Percentiles rank a stretch among this genome's conserved stretches.
Conservation (phyloP, 805 yeast genomes). For the Diddensiella transvaalensis region DNA sequence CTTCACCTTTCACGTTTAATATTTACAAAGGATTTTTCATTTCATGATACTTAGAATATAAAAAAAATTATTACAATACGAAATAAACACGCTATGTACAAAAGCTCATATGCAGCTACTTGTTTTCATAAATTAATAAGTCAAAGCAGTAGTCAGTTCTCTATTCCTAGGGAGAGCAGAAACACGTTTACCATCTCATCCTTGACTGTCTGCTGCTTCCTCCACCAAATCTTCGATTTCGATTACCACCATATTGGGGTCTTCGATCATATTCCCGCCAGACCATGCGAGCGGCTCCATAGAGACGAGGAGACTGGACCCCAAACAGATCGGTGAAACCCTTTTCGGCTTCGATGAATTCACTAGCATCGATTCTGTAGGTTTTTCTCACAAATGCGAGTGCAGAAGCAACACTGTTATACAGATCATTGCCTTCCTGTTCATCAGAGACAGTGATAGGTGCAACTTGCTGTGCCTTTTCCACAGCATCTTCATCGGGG, state of each 20-base stretch:
- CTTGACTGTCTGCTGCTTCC: neutral
- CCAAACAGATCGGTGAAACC: conserved; percentile 28
- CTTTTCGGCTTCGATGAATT: conserved; percentile 26
- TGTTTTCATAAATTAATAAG: no score
- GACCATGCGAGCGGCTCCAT: neutral
- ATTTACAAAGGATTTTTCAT: no score
- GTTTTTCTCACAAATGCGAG: conserved; percentile 16
- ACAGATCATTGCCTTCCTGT: conserved; percentile 25
- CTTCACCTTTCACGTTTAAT: no score
- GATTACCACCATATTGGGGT: neutral
- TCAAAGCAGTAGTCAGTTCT: no score
- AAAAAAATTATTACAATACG: no score
- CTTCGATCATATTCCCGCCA: neutral
- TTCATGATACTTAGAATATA: no score
- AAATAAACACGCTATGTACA: no score
- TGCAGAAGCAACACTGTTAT: conserved; percentile 12
- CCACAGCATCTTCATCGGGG: conserved; percentile 21
- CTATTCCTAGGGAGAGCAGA: no score
- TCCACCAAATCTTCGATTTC: neutral
- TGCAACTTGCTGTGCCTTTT: conserved; percentile 15
- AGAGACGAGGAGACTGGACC: conserved; percentile 17
- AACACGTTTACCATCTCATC: neutral
- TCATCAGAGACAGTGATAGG: conserved; percentile 17
- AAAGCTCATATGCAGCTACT: no score
- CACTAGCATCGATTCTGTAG: conserved; percentile 18